Conservation (phyloP, 2,329 filamentous ascomycete species). For the Pyricularia sp. region DNA sequence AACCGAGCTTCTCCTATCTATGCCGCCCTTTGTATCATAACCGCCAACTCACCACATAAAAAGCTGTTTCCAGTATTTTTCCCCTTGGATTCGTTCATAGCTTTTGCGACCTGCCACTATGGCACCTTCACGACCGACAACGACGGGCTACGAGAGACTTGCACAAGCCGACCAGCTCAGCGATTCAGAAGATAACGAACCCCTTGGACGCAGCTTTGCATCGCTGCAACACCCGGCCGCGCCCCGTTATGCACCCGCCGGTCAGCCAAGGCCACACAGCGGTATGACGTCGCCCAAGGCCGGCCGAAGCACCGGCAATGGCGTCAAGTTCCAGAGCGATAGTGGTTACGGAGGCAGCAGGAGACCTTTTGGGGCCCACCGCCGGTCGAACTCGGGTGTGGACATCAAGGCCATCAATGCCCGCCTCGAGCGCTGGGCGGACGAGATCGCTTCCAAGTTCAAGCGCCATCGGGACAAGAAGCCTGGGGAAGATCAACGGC, state of each 20-base stretch:
- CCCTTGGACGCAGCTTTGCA: conserved; percentile 35
- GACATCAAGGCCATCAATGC: conserved; percentile 98
- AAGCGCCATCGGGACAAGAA: conserved; percentile 71
- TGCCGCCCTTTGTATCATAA: not conserved
- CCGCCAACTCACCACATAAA: not conserved
- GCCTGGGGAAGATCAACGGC: conserved; percentile 61
- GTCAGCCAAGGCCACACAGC: conserved; percentile 46
- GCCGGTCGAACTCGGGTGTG: conserved; percentile 66
- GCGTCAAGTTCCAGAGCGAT: not conserved
- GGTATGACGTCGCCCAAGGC: conserved; percentile 45
- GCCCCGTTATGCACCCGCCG: conserved; percentile 51
- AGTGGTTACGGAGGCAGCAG: conserved; percentile 20
- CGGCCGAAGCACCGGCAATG: conserved; percentile 9
- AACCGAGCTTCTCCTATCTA: not conserved
- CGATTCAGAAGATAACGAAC: conserved; percentile 53
- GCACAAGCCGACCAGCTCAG: conserved; percentile 68
- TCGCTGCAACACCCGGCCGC: conserved; percentile 40
- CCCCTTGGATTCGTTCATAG: not conserved
- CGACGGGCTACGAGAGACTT: conserved; percentile 74
- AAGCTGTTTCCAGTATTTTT: not conserved
- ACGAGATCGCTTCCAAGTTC: conserved; percentile 95
- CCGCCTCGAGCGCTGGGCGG: conserved; percentile 86
- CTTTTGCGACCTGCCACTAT: conserved; percentile 26
- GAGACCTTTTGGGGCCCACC: conserved; percentile 23
- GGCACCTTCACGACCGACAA: conserved; percentile 55